These are phyloP conservation scores for Mycena sp. DNA, from an alignment of 1,284 basidiomycete species.

Conservation along the genomic window DNA sequence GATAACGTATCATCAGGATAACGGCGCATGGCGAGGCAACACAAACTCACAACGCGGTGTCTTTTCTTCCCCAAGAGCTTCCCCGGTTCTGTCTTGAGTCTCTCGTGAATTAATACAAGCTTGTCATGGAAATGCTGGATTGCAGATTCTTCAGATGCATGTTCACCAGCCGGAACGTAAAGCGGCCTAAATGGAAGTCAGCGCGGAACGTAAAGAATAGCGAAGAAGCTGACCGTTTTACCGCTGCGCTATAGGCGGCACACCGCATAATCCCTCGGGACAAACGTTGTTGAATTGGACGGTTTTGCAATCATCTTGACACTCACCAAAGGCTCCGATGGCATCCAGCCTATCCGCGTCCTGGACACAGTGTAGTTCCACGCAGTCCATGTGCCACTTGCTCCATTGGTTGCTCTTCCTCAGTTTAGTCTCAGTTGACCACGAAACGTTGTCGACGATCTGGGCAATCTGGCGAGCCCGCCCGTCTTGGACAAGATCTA, in stretches of 20 bases:
- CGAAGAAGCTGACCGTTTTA: conserved; percentile 60
- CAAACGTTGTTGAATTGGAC: not conserved
- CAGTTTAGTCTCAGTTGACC: conserved; percentile 85
- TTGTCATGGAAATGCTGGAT: conserved; percentile 93
- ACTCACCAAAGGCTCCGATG: conserved; percentile 88
- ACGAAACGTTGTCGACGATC: conserved; percentile 87
- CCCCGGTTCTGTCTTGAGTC: conserved; percentile 82
- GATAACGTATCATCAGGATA: conserved; percentile 15
- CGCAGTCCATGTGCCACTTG: conserved; percentile 79
- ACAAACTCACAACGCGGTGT: conserved; percentile 73
- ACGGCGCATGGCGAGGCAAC: not conserved
- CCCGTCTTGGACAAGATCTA: conserved; percentile 69
- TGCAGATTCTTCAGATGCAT: conserved; percentile 58
- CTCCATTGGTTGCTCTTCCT: conserved; percentile 63
- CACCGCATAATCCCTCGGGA: conserved; percentile 84
- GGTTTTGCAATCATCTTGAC: too few relatives aligned
- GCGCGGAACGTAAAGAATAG: too few relatives aligned
- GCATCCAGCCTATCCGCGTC: conserved; percentile 94
- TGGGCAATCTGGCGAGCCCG: conserved; percentile 63
- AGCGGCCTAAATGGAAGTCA: conserved; percentile 59
- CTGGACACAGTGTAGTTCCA: conserved; percentile 90
- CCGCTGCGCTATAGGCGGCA: conserved; percentile 80
- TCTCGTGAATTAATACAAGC: conserved; percentile 75
- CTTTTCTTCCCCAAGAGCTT: conserved; percentile 75
- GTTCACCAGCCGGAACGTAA: conserved; percentile 65